Conservation (phyloP, 352 stramenopile species). For the Bremia lactucae region DNA sequence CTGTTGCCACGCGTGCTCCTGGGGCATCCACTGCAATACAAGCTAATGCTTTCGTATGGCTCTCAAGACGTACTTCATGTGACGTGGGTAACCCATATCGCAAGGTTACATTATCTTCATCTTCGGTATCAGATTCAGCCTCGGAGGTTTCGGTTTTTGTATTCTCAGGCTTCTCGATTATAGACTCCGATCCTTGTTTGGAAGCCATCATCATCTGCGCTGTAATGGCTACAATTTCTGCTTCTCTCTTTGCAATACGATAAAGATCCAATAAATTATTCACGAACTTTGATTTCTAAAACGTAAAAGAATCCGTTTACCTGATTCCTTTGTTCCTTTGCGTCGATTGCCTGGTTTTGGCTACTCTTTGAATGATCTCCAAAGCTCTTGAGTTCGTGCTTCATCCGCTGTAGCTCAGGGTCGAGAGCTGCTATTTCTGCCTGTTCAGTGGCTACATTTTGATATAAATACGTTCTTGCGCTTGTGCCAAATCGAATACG, state of each 20-base stretch:
- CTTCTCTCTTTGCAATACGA: constrained; percentile 32
- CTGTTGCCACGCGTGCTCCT: constrained; percentile 57
- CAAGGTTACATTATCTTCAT: constrained; percentile 39
- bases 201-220: constrained; percentile 56
- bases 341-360: background rate
- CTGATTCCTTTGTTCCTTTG: constrained; percentile 24
- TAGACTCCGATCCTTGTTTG: constrained; percentile 5
- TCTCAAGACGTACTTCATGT: constrained; percentile 49
- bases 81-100: constrained; percentile 66
- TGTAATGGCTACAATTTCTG: constrained; percentile 61
- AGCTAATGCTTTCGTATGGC: constrained; percentile 47
- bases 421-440: constrained; percentile 5
- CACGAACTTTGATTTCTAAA: background rate
- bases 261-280: background rate
- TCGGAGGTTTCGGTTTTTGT: constrained; percentile 8
- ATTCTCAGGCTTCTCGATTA: background rate
- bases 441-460: constrained; percentile 9
- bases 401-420: constrained; percentile 23
- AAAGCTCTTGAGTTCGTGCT: constrained; percentile 42
- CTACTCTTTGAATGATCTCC: constrained; percentile 12
- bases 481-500: constrained; percentile 50
- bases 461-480: constrained; percentile 46
- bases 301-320: constrained; percentile 5
- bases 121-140: constrained; percentile 18
- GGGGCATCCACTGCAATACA: constrained; percentile 64